phyloP scores from a whole-genome alignment of 257 asterid genomes.

The Solanum chiquidenum region DNA sequence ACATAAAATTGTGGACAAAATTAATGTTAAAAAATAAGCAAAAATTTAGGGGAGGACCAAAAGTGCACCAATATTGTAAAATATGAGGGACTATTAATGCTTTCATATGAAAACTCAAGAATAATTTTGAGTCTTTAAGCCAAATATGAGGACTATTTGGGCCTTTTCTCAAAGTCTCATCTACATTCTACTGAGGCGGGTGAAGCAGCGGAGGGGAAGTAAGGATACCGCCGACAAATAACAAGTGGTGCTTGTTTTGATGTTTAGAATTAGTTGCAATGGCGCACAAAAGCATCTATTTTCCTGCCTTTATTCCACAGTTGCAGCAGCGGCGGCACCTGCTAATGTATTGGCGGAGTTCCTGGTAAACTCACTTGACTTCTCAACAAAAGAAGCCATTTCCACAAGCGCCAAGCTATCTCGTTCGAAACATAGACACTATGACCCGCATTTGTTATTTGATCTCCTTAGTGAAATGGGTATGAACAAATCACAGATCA shows the following conservation, averaged over 20 bases:
- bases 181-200: too few relatives aligned
- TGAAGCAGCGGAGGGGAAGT: not conserved
- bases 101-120: too few relatives aligned
- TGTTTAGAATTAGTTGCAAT: not conserved
- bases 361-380: not conserved
- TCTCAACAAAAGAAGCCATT: not conserved
- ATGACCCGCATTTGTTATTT: not conserved
- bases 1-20: too few relatives aligned
- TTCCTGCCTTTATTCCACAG: not conserved
- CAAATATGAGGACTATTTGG: too few relatives aligned
- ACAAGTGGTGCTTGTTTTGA: not conserved
- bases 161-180: too few relatives aligned
- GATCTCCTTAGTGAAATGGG: not conserved
- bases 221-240: not conserved
- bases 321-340: not conserved
- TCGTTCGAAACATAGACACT: not conserved
- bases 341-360: not conserved
- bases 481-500: slow-evolving; percentile 9
- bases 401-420: not conserved
- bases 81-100: too few relatives aligned
- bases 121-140: too few relatives aligned
- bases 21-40: too few relatives aligned
- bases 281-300: not conserved
- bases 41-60: too few relatives aligned
- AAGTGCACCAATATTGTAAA: too few relatives aligned